Evolutionary conservation across 768 basidiomycete genomes (phyloP), one percentile per base, ranked within the genome.

Genomic region (Lyophyllum semitale): DNA sequence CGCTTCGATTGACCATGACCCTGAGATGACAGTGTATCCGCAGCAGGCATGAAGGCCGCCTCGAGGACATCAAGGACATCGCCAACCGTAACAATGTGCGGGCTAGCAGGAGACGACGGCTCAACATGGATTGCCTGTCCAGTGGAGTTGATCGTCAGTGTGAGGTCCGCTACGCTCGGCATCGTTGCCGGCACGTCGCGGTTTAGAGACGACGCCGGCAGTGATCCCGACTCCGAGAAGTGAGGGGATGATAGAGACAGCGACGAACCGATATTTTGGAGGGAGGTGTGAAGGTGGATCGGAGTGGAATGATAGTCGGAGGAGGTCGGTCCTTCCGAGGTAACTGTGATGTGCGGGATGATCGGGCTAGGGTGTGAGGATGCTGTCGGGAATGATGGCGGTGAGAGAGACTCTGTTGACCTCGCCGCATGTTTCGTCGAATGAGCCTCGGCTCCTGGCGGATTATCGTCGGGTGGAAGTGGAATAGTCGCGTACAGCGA

Each of bases 401-500:
- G n/a, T 40, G 26, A n/a, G 4, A 38, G 37, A 15, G n/a, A 38
- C 3, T 18, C n/a, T 18, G 2, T 38, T n/a, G 37, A 38, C 17
- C 29, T 33, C n/a, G 11, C 38, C 8, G n/a, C 20, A 12, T 9
- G 8, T 8, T 17, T 22, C 7, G 17, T 3, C 25, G 37, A 11
- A 22, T 29, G 33, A 6, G 4, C 32, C 25, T 20, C 35, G 12
- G 9, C n/a, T 29, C 17, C 20, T 4, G 8, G 30, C 44, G 17
- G 30, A n/a, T 1, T 48, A 20, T 5, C 51, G 15, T 11, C 44
- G 9, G 26, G 15, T 7, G 58, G 58, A 7, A 59, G 50, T 15
- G 58, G 58, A 12, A 59, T 52, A 11, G 53, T 55, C 46, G 49
- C 46, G 29, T 59, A 59, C 33, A 59, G 8, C 22, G 53, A 43